These are phyloP conservation scores for Wallacemonas sp. DNA, from an alignment of 208 protist species.

Conservation along the genomic window DNA sequence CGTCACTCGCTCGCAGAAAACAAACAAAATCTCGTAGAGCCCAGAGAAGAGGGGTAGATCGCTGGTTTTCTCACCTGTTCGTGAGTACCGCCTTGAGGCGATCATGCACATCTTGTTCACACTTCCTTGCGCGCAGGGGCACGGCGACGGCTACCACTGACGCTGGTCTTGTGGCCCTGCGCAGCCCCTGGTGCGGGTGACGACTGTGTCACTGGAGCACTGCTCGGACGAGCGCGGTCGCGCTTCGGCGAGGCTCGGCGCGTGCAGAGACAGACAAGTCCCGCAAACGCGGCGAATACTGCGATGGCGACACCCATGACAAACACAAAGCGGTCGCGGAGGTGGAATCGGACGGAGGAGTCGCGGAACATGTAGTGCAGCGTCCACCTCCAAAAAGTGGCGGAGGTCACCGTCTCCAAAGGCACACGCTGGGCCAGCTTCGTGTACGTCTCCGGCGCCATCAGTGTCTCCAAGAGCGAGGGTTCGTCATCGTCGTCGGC, in stretches of 20 bases:
- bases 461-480: background rate
- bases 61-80: too few species aligned
- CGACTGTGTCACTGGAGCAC: too few species aligned
- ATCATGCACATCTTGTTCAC: too few species aligned
- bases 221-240: too few species aligned
- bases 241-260: background rate
- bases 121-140: constrained; percentile 2
- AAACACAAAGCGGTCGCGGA: constrained; percentile 1
- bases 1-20: too few species aligned
- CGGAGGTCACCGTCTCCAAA: constrained; percentile 7
- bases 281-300: background rate
- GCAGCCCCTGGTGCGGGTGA: too few species aligned
- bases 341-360: constrained; percentile 14
- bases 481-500: background rate
- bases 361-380: constrained; percentile 6
- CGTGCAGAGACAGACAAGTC: background rate
- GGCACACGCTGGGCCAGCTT: constrained; percentile 3
- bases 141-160: background rate
- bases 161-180: background rate
- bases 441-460: background rate
- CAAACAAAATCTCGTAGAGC: too few species aligned
- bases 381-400: constrained; percentile 1
- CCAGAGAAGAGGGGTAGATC: too few species aligned
- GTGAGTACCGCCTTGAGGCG: too few species aligned
- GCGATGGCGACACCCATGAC: background rate